These are phyloP conservation scores for Rhipidocladum racemiflorum DNA, from an alignment of 176 grass and related monocot species.

Conservation along the genomic window DNA sequence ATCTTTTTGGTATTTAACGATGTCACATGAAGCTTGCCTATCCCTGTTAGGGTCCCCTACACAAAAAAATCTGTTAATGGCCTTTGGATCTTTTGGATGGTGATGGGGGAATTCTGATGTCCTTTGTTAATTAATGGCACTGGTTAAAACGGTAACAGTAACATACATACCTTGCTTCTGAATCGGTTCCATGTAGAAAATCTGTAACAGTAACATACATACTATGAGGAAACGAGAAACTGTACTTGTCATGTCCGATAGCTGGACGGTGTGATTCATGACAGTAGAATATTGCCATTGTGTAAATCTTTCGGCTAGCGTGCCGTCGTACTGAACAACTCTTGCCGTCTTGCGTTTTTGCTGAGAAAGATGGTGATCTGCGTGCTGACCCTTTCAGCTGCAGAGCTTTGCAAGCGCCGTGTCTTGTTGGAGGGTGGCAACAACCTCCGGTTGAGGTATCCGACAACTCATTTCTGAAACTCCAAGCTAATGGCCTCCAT, in stretches of 20 bases:
- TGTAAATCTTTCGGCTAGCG: constrained; percentile 21
- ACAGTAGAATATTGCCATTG: background rate
- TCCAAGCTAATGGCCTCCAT: constrained; percentile 20
- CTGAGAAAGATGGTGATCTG: constrained; percentile 17
- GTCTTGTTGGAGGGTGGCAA: constrained; percentile 30
- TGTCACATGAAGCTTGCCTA: constrained; percentile 48
- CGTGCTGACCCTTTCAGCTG: constrained; percentile 15
- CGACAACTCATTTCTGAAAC: constrained; percentile 39
- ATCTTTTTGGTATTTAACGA: constrained; percentile 36
- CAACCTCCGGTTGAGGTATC: constrained; percentile 45
- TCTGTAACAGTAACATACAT: too few species aligned
- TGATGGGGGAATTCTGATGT: constrained; percentile 16
- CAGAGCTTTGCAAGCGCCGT: constrained; percentile 18
- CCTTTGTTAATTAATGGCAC: constrained; percentile 8
- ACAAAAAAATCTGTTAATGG: constrained; percentile 1
- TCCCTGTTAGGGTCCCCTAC: constrained; percentile 30
- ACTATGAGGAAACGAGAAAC: background rate
- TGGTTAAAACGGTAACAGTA: constrained; percentile 21
- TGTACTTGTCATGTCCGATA: background rate
- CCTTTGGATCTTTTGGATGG: constrained; percentile 37
- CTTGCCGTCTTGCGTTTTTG: background rate
- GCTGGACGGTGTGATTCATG: constrained; percentile 20
- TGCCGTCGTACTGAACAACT: background rate
- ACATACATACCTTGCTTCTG: background rate
- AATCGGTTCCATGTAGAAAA: background rate